phyloP scores from a whole-genome alignment of 768 basidiomycete genomes.

The Auriscalpium microsporum region DNA sequence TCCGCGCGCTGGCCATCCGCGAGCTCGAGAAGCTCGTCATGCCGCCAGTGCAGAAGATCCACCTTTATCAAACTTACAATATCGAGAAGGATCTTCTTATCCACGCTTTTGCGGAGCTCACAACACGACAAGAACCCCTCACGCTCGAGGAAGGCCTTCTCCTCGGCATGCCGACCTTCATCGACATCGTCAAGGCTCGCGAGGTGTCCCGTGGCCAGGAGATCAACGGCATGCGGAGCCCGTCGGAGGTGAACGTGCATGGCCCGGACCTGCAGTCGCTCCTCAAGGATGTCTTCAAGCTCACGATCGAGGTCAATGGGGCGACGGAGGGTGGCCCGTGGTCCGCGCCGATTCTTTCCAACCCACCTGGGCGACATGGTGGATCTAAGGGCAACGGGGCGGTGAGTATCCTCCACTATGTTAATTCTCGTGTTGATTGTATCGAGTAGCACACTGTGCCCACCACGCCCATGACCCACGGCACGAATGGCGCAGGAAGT shows the following conservation, averaged over 20 bases:
- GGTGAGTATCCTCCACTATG: too few relatives aligned
- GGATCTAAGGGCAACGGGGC: too few relatives aligned
- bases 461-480: too few relatives aligned
- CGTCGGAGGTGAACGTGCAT: slow-evolving; percentile 1
- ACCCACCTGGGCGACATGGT: too few relatives aligned
- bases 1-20: slow-evolving; percentile 31
- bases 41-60: slow-evolving; percentile 29
- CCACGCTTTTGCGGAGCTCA: slow-evolving; percentile 27
- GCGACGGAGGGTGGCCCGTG: too few relatives aligned
- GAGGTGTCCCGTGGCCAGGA: slow-evolving; percentile 35
- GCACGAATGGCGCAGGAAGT: too few relatives aligned
- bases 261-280: background rate
- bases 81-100: slow-evolving; percentile 29
- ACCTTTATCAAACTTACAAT: slow-evolving; percentile 29
- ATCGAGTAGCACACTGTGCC: too few relatives aligned
- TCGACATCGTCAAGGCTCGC: slow-evolving; percentile 30
- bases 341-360: too few relatives aligned
- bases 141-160: slow-evolving; percentile 31
- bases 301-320: slow-evolving; percentile 16
- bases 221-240: slow-evolving; percentile 19
- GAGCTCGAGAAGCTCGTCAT: slow-evolving; percentile 31
- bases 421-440: too few relatives aligned
- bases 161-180: slow-evolving; percentile 32
- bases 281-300: background rate
- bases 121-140: slow-evolving; percentile 29